A percentile compares a stretch with the other conserved stretches of the same genome.
Conservation (phyloP, 2,329 filamentous ascomycete species). For the Juglanconis juglandina region DNA sequence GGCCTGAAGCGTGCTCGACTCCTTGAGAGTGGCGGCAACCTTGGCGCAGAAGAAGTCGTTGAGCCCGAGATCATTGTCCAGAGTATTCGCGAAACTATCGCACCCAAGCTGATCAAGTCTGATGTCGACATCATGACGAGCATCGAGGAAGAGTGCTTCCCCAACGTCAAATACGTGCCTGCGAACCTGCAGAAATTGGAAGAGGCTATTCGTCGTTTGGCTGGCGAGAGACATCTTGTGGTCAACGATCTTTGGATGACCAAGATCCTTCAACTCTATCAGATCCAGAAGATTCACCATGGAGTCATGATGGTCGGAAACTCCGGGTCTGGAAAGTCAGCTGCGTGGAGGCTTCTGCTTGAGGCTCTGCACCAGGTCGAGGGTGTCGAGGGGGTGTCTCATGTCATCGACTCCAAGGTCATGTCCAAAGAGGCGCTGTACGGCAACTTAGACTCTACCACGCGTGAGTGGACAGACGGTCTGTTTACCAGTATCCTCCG, state of each 20-base stretch:
- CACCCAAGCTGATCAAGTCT: constrained; percentile 88
- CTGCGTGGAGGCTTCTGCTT: constrained; percentile 88
- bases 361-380: constrained; percentile 90
- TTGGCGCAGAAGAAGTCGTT: constrained; percentile 67
- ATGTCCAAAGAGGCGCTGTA: constrained; percentile 99
- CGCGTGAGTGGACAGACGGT: constrained; percentile 97
- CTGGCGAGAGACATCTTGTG: constrained; percentile 79
- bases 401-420: constrained; percentile 98
- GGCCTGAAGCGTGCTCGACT: constrained; percentile 86
- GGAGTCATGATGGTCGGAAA: constrained; percentile 99
- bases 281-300: constrained; percentile 96
- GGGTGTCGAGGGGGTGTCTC: constrained; percentile 86
- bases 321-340: constrained; percentile 95
- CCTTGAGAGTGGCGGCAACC: constrained; percentile 50
- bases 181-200: constrained; percentile 79
- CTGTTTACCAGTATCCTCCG: constrained; percentile 95
- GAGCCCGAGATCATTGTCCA: constrained; percentile 98
- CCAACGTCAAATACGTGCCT: constrained; percentile 87
- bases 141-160: constrained; percentile 85
- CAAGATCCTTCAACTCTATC: constrained; percentile 93
- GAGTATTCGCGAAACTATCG: constrained; percentile 96
- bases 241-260: constrained; percentile 96
- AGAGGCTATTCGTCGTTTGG: constrained; percentile 76
- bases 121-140: constrained; percentile 85
- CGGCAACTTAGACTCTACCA: constrained; percentile 92